Evolutionary conservation across 306 rosid species (phyloP), one percentile per base, ranked within the genome.

Genomic region (Lagenaria siceraria): DNA sequence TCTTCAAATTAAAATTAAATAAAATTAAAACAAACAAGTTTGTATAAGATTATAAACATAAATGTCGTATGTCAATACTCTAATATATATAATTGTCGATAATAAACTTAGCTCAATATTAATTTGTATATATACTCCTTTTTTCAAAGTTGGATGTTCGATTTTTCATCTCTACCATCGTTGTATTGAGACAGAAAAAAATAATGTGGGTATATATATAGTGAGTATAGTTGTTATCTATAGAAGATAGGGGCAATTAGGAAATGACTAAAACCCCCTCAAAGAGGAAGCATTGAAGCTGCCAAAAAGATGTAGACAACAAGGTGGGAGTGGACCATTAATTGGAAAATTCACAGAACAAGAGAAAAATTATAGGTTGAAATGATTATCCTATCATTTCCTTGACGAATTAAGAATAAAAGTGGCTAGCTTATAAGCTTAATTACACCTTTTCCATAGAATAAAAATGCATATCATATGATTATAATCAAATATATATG

Each of bases 231-330:
- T 63, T 63, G 10, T 60, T 10, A 18, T 38, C 40, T 31, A 38
- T 43, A 12, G 21, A 69, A 43, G 19, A 42, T 43, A 42, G 35
- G 54, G 55, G 10, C 49, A 66, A 10, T n/a, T 2, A 2, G 35
- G 75, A 69, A 69, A 42, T 10, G 22, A 69, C 75, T 14, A 5
- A 21, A 33, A 42, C 21, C 7, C 11, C 55, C 72, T 25, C n/a
- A 13, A 40, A 69, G 10, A 14, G 43, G 6, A 42, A 42, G 54
- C 36, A 69, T 69, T 13, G 75, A 69, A 69, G 75, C 75, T 43
- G 55, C 75, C 75, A 69, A 69, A 10, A 69, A 69, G 75, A 69
- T 69, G 75, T 69, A 69, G 75, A 69, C 75, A 69, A 69, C 11
- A 69, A 69, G 75, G 75, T 31, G 74, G 18, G 75, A 43, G 54